Evolutionary conservation across 2,329 filamentous ascomycete species (phyloP), one percentile per base, ranked within the genome.

Genomic region (Leptographium radiaticola): DNA sequence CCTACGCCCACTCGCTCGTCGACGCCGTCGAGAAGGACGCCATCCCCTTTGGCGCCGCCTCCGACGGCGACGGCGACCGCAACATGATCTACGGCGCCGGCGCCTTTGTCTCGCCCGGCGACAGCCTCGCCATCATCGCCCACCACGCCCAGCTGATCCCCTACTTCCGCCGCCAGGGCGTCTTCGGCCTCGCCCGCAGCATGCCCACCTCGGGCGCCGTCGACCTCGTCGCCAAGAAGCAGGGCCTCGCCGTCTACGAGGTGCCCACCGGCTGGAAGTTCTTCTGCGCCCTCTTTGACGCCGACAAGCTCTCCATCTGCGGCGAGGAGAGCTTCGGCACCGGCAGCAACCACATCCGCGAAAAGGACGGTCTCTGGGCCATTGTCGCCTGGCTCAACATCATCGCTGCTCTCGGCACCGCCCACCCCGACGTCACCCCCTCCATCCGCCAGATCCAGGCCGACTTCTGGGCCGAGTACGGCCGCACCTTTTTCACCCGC

Each of bases 31-130:
- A 98, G 71, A 87, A 87, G 75, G 83, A 88, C 64, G 80, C 83
- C 56, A 89, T 98, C 60, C 93, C 94, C 66, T 98, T 98, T 64
- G 93, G 93, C 65, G 93, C 93, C 56, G 93, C 93, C 49, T 95
- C 88, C 59, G 93, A 98, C 62, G 93, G 93, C 62, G 93, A 98
- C 64, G 93, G 93, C 64, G 93, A 98, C 76, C 87, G 93, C 63
- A 98, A 98, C 82, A 98, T 98, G 93, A 98, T 98, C 67, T 98
- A 98, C 72, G 93, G 93, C 59, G 90, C 91, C 61, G 91, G 94
- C 65, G 83, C 86, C 46, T 98, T 98, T 66, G 93, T 98, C 58
- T 97, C 91, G 9, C 93, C 93, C 9, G 93, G 93, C 66, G 93
- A 98, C 76, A 95, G 89, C 65, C 77, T 98, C 64, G 93, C 93